Evolutionary conservation across 805 yeast genomes (phyloP).

Genomic region (Starmerella roubikii): DNA sequence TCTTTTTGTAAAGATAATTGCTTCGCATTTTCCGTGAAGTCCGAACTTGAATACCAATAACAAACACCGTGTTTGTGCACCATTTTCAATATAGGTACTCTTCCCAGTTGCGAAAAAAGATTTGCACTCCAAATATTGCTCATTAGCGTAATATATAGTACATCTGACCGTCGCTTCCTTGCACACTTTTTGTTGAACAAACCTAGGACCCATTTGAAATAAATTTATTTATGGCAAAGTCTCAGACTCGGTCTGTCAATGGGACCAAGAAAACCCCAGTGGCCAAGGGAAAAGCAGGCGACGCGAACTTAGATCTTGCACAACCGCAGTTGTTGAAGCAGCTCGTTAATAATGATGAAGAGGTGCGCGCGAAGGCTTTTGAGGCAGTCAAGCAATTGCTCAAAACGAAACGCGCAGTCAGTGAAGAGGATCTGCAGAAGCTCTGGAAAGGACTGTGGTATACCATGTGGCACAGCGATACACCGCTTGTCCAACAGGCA

Average conservation of each 20-base stretch:
- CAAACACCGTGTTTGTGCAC: too few relatives aligned
- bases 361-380: slow-evolving; percentile 60
- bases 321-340: slow-evolving; percentile 12
- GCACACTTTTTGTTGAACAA: too few relatives aligned
- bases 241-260: neutral
- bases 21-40: too few relatives aligned
- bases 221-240: neutral
- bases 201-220: too few relatives aligned
- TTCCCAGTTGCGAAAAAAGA: too few relatives aligned
- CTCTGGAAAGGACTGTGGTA: slow-evolving; percentile 93
- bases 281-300: neutral
- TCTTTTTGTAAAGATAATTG: too few relatives aligned
- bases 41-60: too few relatives aligned
- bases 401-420: slow-evolving; percentile 30
- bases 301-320: slow-evolving; percentile 1
- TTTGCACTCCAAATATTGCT: too few relatives aligned
- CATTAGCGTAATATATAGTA: too few relatives aligned
- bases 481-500: slow-evolving; percentile 82
- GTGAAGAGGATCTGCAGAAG: slow-evolving; percentile 51
- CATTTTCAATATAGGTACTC: too few relatives aligned
- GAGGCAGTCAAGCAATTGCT: slow-evolving; percentile 49
- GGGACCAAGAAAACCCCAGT: neutral
- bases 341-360: slow-evolving; percentile 29
- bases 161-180: too few relatives aligned
- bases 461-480: slow-evolving; percentile 94